Conservation (phyloP, 2,329 filamentous ascomycete genomes). For the Teratosphaeria pseudoeucalypti region DNA sequence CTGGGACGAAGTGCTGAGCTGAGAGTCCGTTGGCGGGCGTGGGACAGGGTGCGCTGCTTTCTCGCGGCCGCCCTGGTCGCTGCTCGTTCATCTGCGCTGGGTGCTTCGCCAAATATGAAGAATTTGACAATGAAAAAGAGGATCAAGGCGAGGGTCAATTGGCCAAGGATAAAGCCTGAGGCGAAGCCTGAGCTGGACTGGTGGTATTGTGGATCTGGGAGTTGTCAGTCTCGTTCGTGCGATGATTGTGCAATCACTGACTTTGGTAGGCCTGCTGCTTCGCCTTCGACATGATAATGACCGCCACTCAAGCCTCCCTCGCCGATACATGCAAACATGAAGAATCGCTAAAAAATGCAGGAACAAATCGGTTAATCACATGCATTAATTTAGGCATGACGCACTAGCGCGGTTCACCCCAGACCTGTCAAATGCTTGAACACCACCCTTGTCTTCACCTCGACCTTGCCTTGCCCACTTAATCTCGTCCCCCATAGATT, state of each 20-base stretch:
- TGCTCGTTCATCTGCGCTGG: conserved; percentile 70
- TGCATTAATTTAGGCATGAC: background rate
- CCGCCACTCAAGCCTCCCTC: background rate
- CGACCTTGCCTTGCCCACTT: background rate
- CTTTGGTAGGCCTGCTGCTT: conserved; percentile 24
- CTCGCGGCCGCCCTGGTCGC: conserved; percentile 65
- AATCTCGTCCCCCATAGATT: background rate
- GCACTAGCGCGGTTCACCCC: background rate
- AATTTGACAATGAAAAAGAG: conserved; percentile 97
- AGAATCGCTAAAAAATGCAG: background rate
- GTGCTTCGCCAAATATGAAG: conserved; percentile 96
- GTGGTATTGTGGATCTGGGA: conserved; percentile 6
- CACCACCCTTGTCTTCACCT: background rate
- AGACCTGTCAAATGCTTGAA: background rate
- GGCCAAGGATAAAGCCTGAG: conserved; percentile 84
- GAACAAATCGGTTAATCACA: background rate
- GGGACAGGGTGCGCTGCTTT: conserved; percentile 61
- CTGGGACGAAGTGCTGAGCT: conserved; percentile 25
- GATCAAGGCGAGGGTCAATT: conserved; percentile 82
- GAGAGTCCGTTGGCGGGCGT: conserved; percentile 39
- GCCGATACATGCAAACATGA: background rate
- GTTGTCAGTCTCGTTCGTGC: background rate
- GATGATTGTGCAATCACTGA: conserved; percentile 1
- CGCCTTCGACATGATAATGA: conserved; percentile 23
- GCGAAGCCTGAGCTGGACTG: conserved; percentile 49